Percentiles rank a stretch among this genome's conserved stretches.
phyloP scores from a whole-genome alignment of 768 basidiomycete species.

The Coprinopsis sp. region DNA sequence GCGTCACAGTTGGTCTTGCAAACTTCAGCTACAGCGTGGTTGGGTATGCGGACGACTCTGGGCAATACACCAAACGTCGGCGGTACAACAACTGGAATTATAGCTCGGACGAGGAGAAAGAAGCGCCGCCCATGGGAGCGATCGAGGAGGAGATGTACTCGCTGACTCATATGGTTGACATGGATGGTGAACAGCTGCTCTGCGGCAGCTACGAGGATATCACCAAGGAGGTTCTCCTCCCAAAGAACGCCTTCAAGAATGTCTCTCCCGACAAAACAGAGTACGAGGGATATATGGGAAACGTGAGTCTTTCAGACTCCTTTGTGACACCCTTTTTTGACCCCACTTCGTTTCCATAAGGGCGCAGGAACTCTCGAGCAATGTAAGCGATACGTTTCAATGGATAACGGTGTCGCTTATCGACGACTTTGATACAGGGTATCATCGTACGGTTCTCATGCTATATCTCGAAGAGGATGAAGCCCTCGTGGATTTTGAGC shows the following conservation, averaged over 20 bases:
- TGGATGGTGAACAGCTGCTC: conserved; percentile 24
- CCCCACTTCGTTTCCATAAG: conserved; percentile 12
- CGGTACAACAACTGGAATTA: conserved; percentile 14
- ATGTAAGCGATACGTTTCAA: conserved; percentile 17
- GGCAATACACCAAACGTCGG: conserved; percentile 12
- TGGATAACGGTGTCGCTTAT: neutral
- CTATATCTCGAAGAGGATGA: conserved; percentile 22
- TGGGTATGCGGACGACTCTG: conserved; percentile 19
- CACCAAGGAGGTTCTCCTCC: conserved; percentile 25
- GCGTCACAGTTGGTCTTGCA: conserved; percentile 33
- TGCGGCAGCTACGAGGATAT: conserved; percentile 15
- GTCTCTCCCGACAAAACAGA: conserved; percentile 29
- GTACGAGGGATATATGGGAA: conserved; percentile 39
- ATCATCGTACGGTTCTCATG: conserved; percentile 27
- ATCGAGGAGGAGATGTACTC: conserved; percentile 15
- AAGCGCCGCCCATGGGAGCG: conserved; percentile 25
- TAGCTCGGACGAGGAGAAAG: conserved; percentile 18
- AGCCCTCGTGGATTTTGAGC: conserved; percentile 13
- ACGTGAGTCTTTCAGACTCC: conserved; percentile 22
- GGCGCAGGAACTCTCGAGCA: conserved; percentile 25
- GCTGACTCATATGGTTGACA: conserved; percentile 26
- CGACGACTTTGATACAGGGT: conserved; percentile 8
- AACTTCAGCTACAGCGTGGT: conserved; percentile 25
- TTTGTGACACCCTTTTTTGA: neutral
- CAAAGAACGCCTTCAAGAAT: conserved; percentile 30